phyloP scores from a whole-genome alignment of 257 asterid species.

The Solanum medicagineum region DNA sequence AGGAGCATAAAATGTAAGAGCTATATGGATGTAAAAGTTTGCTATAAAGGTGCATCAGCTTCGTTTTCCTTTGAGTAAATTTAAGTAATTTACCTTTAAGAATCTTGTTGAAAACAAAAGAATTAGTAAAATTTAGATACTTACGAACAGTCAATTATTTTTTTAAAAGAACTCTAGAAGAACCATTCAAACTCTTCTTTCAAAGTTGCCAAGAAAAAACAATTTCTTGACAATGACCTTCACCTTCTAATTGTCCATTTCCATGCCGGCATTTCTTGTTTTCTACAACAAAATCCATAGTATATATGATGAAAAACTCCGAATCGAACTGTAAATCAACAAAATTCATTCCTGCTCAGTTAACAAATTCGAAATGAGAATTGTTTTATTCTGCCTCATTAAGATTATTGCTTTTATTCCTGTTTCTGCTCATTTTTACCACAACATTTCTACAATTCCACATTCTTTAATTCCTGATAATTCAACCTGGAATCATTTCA shows the following conservation, averaged over 20 bases:
- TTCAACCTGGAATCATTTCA: constrained; percentile 51
- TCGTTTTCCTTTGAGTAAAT: too few relatives aligned
- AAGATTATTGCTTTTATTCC: not conserved
- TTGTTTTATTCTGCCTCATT: not conserved
- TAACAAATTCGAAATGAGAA: not conserved
- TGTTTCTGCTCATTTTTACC: constrained; percentile 44
- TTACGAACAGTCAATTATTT: not conserved
- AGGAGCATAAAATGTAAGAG: too few relatives aligned
- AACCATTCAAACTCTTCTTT: not conserved
- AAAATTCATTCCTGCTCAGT: not conserved
- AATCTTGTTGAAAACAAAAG: not conserved
- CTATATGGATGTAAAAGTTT: too few relatives aligned
- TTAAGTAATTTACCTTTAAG: not conserved
- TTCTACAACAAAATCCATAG: not conserved
- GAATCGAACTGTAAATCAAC: not conserved
- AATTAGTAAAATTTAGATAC: not conserved
- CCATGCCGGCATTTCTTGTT: not conserved
- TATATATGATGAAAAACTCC: not conserved
- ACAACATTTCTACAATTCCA: constrained; percentile 46
- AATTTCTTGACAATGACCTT: not conserved
- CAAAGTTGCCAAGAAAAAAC: not conserved
- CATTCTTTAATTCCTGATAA: constrained; percentile 23
- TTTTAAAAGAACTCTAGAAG: not conserved
- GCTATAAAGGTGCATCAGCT: too few relatives aligned
- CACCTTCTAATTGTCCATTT: not conserved